These are phyloP conservation scores for Clavispora phyllophila DNA, from an alignment of 805 yeast genomes.

Conservation along the genomic window DNA sequence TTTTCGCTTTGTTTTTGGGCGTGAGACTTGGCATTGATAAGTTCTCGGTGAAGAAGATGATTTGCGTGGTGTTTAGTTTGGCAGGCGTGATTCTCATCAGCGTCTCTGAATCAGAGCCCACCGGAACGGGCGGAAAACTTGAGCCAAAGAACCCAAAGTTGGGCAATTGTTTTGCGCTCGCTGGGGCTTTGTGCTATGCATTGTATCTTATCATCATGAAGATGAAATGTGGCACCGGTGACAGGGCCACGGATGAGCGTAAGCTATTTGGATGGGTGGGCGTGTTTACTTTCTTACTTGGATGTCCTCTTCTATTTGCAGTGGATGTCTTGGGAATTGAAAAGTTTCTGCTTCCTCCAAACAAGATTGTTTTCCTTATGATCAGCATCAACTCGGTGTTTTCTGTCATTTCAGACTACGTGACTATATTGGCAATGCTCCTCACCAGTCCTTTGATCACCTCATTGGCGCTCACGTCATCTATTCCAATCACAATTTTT, in stretches of 20 bases:
- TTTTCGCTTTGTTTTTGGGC: slow-evolving; percentile 46
- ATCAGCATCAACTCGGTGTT: slow-evolving; percentile 40
- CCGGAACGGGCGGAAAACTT: slow-evolving; percentile 16
- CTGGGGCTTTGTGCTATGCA: slow-evolving; percentile 45
- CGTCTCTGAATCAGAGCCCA: slow-evolving; percentile 21
- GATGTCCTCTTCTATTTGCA: slow-evolving; percentile 34
- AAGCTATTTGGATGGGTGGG: slow-evolving; percentile 46
- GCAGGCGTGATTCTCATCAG: slow-evolving; percentile 45
- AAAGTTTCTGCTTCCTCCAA: slow-evolving; percentile 36
- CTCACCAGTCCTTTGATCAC: slow-evolving; percentile 52
- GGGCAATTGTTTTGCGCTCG: slow-evolving; percentile 43
- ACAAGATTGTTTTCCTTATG: slow-evolving; percentile 25
- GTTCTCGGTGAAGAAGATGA: slow-evolving; percentile 36
- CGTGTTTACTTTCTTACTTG: slow-evolving; percentile 32
- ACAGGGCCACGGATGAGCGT: slow-evolving; percentile 42
- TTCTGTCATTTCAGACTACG: slow-evolving; percentile 46
- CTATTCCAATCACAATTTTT: slow-evolving; percentile 48
- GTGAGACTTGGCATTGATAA: slow-evolving; percentile 35
- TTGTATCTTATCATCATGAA: slow-evolving; percentile 41
- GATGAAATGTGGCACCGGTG: slow-evolving; percentile 39
- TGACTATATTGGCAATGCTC: slow-evolving; percentile 46
- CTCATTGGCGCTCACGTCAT: slow-evolving; percentile 46
- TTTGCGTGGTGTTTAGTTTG: slow-evolving; percentile 42
- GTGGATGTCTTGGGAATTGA: slow-evolving; percentile 38
- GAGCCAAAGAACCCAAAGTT: slow-evolving; percentile 34